Percentiles rank a stretch among this genome's conserved stretches.
These are phyloP conservation scores for Tetrahymena malaccensis DNA, from an alignment of 73 alveolate species.

Conservation along the genomic window DNA sequence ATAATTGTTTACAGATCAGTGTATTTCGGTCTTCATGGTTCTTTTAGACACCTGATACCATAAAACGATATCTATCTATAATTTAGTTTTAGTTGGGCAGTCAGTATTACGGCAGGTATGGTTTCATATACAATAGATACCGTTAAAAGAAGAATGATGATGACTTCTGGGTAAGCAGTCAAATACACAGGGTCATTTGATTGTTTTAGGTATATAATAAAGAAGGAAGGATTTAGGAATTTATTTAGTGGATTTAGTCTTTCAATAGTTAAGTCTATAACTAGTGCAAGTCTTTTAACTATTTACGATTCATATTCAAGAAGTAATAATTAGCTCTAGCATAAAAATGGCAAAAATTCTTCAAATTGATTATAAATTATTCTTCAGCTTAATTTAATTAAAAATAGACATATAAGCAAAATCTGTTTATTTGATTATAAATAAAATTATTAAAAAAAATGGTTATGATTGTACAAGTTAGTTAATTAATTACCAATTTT, in stretches of 20 bases:
- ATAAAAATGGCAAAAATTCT: too few species aligned
- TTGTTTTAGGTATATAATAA: background rate
- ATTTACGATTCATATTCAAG: background rate
- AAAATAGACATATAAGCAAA: too few species aligned
- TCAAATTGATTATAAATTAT: too few species aligned
- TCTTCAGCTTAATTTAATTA: too few species aligned
- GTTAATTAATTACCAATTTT: too few species aligned
- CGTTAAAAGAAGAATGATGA: background rate
- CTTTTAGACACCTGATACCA: background rate
- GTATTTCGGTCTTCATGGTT: conserved; percentile 7
- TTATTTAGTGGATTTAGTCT: background rate
- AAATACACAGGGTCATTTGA: background rate
- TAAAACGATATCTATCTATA: background rate
- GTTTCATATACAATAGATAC: conserved; percentile 6
- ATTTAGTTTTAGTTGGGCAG: background rate
- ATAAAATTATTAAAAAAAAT: too few species aligned
- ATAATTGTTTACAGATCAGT: background rate
- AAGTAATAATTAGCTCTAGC: too few species aligned
- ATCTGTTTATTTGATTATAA: too few species aligned
- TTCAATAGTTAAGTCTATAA: background rate
- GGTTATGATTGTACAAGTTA: too few species aligned
- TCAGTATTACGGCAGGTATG: background rate
- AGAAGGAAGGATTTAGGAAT: background rate
- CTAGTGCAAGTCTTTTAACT: background rate
- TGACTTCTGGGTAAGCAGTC: background rate